Conservation (phyloP, 176 grass and related monocot genomes). For the Aechmea fasciata region DNA sequence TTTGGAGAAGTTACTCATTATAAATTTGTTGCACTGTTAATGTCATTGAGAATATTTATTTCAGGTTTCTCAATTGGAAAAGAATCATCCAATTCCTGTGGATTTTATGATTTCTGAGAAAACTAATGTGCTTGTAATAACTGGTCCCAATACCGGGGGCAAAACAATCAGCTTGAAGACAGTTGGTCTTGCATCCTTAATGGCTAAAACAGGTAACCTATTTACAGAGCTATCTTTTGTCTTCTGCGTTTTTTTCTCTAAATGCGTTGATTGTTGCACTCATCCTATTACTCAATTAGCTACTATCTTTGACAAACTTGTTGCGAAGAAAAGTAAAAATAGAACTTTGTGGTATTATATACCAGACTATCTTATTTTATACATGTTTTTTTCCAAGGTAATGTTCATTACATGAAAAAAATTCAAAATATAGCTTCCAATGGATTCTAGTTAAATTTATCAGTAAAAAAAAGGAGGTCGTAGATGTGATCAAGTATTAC, state of each 20-base stretch:
- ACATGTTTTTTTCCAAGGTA: too few relatives aligned
- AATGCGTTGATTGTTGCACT: not conserved
- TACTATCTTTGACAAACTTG: too few relatives aligned
- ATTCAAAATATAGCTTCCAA: too few relatives aligned
- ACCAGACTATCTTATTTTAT: too few relatives aligned
- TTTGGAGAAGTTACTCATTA: constrained; percentile 16
- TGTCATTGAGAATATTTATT: not conserved
- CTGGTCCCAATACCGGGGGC: constrained; percentile 75
- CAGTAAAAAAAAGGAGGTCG: too few relatives aligned
- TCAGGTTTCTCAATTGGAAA: constrained; percentile 60
- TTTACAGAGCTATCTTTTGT: not conserved
- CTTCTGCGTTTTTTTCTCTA: not conserved
- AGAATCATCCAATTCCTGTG: constrained; percentile 41
- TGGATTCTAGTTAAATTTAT: too few relatives aligned
- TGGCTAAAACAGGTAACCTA: constrained; percentile 63
- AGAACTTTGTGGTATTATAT: too few relatives aligned
- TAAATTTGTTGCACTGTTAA: not conserved
- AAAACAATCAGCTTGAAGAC: constrained; percentile 90
- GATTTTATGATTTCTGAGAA: constrained; percentile 66
- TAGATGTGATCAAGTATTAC: too few relatives aligned
- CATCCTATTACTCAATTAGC: too few relatives aligned
- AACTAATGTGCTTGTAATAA: constrained; percentile 68
- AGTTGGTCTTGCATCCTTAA: constrained; percentile 63
- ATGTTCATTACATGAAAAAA: too few relatives aligned
- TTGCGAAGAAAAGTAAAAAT: too few relatives aligned